Conservation (phyloP, 495 filamentous ascomycete genomes). For the Cryomyces antarcticus region DNA sequence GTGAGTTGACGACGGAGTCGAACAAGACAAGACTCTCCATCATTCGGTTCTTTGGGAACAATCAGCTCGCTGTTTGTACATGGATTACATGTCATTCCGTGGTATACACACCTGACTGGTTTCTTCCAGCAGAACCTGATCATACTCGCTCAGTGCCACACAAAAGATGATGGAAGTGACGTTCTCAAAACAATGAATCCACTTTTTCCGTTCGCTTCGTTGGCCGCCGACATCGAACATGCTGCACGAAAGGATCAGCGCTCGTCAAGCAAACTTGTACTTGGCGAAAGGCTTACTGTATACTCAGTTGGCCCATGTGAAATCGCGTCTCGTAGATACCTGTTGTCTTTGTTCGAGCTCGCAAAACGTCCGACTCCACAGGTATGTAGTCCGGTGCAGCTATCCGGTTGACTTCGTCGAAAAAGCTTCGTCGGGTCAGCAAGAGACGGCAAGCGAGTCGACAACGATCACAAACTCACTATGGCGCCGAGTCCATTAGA, state of each 20-base stretch:
- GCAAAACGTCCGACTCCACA: slow-evolving; percentile 77
- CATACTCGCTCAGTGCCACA: slow-evolving; percentile 94
- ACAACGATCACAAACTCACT: slow-evolving; percentile 36
- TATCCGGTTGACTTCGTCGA: slow-evolving; percentile 80
- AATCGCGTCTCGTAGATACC: slow-evolving; percentile 98
- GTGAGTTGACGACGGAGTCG: slow-evolving; percentile 94
- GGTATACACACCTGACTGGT: slow-evolving; percentile 60
- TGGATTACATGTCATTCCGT: not conserved
- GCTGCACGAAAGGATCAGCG: slow-evolving; percentile 26
- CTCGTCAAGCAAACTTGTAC: not conserved
- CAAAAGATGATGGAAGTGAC: slow-evolving; percentile 99
- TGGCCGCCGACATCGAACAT: slow-evolving; percentile 99
- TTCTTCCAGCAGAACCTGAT: slow-evolving; percentile 90
- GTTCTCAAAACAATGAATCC: slow-evolving; percentile 99
- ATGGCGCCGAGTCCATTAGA: slow-evolving; percentile 96
- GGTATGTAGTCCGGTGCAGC: slow-evolving; percentile 71
- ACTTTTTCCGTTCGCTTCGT: slow-evolving; percentile 93
- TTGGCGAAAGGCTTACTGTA: slow-evolving; percentile 52
- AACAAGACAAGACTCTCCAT: slow-evolving; percentile 97
- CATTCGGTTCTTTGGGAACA: slow-evolving; percentile 64
- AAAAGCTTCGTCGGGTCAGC: slow-evolving; percentile 46
- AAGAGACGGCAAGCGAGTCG: not conserved
- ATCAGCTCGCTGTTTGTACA: not conserved
- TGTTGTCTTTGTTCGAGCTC: slow-evolving; percentile 95
- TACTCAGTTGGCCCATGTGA: slow-evolving; percentile 93